phyloP scores from a whole-genome alignment of 805 yeast species.

The Saccharomycopsis vini region DNA sequence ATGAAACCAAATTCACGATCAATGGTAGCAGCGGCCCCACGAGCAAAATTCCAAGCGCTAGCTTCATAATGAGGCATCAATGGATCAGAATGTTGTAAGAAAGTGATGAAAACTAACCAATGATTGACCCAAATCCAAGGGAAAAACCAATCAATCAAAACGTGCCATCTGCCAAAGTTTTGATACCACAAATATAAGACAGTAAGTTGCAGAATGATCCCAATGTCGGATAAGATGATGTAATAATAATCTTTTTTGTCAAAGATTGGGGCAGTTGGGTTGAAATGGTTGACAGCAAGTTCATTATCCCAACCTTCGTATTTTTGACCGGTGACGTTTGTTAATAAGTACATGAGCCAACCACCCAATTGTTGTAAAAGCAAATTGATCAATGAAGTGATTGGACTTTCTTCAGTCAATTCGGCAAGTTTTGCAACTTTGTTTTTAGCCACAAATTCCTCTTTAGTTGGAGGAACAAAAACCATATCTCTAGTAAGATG shows the following conservation, averaged over 20 bases:
- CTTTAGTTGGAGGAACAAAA: conserved; percentile 64
- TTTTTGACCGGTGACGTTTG: conserved; percentile 72
- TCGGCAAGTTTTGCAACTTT: conserved; percentile 39
- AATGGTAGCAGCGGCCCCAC: conserved; percentile 86
- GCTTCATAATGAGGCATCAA: conserved; percentile 72
- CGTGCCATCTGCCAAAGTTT: conserved; percentile 52
- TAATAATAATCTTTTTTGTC: conserved; percentile 66
- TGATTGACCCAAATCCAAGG: conserved; percentile 81
- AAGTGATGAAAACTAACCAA: conserved; percentile 85
- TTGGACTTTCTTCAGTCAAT: conserved; percentile 66
- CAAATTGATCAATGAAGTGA: conserved; percentile 47
- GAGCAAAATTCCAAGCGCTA: conserved; percentile 71
- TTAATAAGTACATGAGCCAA: conserved; percentile 56
- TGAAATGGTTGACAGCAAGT: conserved; percentile 52
- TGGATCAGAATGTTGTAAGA: conserved; percentile 75
- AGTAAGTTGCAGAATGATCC: conserved; percentile 44
- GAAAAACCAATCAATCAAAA: conserved; percentile 59
- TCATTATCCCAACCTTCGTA: conserved; percentile 36
- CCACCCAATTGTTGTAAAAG: conserved; percentile 70
- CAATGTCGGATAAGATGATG: conserved; percentile 65
- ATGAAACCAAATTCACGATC: conserved; percentile 78
- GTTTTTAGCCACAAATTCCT: conserved; percentile 38
- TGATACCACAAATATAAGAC: conserved; percentile 53
- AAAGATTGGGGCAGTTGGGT: conserved; percentile 65
- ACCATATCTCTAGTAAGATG: conserved; percentile 78